These are phyloP conservation scores for Fomes fomentarius DNA, from an alignment of 1,284 basidiomycete species.

Conservation along the genomic window DNA sequence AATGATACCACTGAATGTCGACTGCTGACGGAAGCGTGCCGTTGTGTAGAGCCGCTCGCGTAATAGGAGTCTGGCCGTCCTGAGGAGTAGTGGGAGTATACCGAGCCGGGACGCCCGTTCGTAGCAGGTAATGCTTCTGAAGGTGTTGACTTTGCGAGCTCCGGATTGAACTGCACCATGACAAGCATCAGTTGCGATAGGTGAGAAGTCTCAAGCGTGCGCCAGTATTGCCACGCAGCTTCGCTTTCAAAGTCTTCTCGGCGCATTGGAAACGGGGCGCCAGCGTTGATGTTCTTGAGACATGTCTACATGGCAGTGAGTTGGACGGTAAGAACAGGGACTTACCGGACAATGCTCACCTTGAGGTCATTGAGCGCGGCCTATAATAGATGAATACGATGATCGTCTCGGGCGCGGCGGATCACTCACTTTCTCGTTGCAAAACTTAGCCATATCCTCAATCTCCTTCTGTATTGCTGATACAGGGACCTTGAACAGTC, in stretches of 20 bases:
- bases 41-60: constrained; percentile 37
- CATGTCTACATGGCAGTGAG: constrained; percentile 62
- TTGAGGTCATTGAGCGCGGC: constrained; percentile 86
- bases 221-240: constrained; percentile 85
- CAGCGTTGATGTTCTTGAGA: constrained; percentile 89
- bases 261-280: constrained; percentile 82
- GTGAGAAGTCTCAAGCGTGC: constrained; percentile 80
- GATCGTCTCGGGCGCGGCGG: neutral
- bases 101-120: constrained; percentile 54
- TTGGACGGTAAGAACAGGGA: constrained; percentile 10
- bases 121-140: constrained; percentile 51
- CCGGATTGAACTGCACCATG: constrained; percentile 88
- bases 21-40: constrained; percentile 67
- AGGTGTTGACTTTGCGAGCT: constrained; percentile 80
- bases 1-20: constrained; percentile 55
- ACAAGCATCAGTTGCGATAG: constrained; percentile 88
- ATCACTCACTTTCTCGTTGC: constrained; percentile 74
- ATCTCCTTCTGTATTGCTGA: constrained; percentile 76
- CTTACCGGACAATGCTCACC: constrained; percentile 41
- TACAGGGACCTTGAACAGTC: constrained; percentile 76
- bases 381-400: constrained; percentile 38
- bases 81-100: constrained; percentile 46
- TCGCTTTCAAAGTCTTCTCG: constrained; percentile 86
- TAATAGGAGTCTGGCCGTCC: constrained; percentile 36
- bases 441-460: constrained; percentile 67